phyloP scores from a whole-genome alignment of 495 filamentous ascomycete genomes.

The Lasiosphaeriaceae sp. region DNA sequence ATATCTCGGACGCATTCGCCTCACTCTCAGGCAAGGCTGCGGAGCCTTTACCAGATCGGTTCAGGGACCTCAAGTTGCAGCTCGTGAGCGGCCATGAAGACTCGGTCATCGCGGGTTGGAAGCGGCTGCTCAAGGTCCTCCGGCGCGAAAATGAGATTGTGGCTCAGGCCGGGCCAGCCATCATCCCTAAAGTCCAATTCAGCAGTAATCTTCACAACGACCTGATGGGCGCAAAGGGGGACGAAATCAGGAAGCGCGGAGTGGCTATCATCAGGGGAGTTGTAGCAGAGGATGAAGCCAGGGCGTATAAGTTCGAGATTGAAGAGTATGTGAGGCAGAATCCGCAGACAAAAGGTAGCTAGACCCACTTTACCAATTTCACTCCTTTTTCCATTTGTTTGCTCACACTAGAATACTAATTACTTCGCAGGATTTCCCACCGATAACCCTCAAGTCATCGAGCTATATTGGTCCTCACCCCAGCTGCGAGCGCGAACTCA shows the following conservation, averaged over 20 bases:
- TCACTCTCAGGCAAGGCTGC: constrained; percentile 66
- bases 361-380: not conserved
- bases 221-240: constrained; percentile 28
- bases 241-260: constrained; percentile 58
- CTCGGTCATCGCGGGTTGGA: constrained; percentile 61
- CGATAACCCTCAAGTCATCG: constrained; percentile 68
- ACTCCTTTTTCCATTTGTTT: not conserved
- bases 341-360: constrained; percentile 48
- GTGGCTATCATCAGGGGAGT: constrained; percentile 62
- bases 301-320: constrained; percentile 53
- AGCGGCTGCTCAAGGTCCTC: constrained; percentile 58
- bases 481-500: constrained; percentile 73
- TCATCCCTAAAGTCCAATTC: constrained; percentile 61
- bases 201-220: constrained; percentile 48
- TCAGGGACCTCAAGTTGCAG: constrained; percentile 66
- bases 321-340: constrained; percentile 62
- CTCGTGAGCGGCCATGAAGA: constrained; percentile 63
- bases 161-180: constrained; percentile 24
- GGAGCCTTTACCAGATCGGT: constrained; percentile 65
- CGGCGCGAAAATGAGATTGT: constrained; percentile 51
- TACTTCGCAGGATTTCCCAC: constrained; percentile 43
- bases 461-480: constrained; percentile 81
- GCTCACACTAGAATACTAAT: constrained; percentile 8
- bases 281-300: constrained; percentile 54
- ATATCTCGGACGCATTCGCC: constrained; percentile 82